Evolutionary conservation across 345 rosid species (phyloP).

Genomic region (Pugionium cornutum): DNA sequence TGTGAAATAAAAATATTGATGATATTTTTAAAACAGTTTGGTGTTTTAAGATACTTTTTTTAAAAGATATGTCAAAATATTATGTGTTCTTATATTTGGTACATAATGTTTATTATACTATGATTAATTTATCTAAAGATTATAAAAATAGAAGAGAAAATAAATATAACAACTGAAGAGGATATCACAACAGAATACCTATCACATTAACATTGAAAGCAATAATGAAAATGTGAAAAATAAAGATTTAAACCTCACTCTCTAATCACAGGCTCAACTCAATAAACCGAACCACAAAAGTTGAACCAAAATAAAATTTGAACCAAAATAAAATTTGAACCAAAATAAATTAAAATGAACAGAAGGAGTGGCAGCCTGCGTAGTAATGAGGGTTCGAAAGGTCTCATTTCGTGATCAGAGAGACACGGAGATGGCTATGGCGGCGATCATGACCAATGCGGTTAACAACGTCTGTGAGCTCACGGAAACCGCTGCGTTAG

Average conservation of each 20-base stretch:
- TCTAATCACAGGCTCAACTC: conserved; percentile 30
- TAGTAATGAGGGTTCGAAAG: conserved; percentile 29
- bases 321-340: no score
- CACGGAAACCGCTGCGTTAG: conserved; percentile 46
- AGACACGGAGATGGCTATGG: conserved; percentile 44
- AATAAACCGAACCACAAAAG: conserved; percentile 23
- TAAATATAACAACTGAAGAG: no score
- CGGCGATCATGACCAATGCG: conserved; percentile 32
- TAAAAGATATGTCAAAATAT: no score
- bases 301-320: no score
- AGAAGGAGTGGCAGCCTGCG: conserved; percentile 29
- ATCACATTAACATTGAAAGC: conserved; percentile 33
- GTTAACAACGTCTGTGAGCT: conserved; percentile 47
- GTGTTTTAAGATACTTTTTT: no score
- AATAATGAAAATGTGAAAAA: conserved; percentile 29
- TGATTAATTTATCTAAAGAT: no score
- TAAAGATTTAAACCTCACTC: conserved; percentile 33
- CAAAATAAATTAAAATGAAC: conserved; percentile 18
- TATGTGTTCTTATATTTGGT: no score
- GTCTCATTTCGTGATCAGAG: conserved; percentile 41
- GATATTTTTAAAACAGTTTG: no score
- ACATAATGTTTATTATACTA: no score
- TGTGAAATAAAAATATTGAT: no score
- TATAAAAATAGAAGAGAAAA: no score
- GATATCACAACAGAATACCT: not conserved